Evolutionary conservation across 2,329 filamentous ascomycete genomes (phyloP).

Genomic region (Cytospora mali): DNA sequence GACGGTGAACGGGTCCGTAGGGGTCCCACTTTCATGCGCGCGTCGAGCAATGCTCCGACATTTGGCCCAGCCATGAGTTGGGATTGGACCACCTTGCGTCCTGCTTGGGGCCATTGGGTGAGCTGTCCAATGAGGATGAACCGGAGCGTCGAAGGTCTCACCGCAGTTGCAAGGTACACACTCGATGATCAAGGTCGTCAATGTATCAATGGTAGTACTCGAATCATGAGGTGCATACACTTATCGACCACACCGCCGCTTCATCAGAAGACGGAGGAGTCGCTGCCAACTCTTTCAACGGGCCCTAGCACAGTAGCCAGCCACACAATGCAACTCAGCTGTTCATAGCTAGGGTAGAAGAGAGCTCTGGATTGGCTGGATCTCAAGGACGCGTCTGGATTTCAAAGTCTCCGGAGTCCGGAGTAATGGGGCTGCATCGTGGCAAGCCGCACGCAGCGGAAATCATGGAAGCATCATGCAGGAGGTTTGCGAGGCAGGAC

Average conservation of each 20-base stretch:
- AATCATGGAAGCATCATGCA: too few relatives aligned
- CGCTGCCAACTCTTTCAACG: not conserved
- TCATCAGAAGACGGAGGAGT: not conserved
- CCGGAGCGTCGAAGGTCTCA: not conserved
- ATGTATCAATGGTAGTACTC: not conserved
- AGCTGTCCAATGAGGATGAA: not conserved
- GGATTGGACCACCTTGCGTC: not conserved
- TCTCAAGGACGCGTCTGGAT: not conserved
- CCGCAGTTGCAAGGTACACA: not conserved
- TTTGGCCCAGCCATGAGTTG: not conserved
- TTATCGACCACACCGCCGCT: not conserved
- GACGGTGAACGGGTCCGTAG: not conserved
- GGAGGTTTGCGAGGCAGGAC: too few relatives aligned
- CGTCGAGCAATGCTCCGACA: not conserved
- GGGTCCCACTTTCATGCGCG: not conserved
- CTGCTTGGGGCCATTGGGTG: not conserved
- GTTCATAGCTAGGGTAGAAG: not conserved
- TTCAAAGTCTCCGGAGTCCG: not conserved
- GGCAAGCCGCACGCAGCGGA: not conserved
- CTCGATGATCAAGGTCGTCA: not conserved
- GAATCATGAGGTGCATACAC: not conserved
- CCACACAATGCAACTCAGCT: not conserved
- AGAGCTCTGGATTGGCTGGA: not conserved
- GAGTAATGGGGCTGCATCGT: not conserved
- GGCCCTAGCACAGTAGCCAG: not conserved